phyloP scores from a whole-genome alignment of 768 basidiomycete genomes.

The Artomyces pyxidatus region DNA sequence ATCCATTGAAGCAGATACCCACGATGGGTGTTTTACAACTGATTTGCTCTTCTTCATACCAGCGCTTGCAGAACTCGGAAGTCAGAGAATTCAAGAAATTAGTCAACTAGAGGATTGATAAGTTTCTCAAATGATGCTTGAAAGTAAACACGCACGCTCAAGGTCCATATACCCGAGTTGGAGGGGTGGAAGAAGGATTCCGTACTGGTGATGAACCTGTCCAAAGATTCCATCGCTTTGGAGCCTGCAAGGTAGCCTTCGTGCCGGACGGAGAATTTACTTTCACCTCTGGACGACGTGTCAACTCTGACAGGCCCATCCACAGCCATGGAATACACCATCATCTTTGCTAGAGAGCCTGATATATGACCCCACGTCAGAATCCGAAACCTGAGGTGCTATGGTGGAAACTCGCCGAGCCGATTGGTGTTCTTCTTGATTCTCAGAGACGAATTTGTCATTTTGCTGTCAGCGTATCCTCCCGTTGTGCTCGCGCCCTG shows the following conservation, averaged over 20 bases:
- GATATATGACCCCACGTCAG: constrained; percentile 2
- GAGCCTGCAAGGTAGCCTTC: constrained; percentile 71
- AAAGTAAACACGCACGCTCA: constrained; percentile 33
- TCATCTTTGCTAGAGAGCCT: constrained; percentile 76
- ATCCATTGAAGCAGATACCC: constrained; percentile 19
- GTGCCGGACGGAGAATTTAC: constrained; percentile 26
- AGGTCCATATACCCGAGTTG: constrained; percentile 81
- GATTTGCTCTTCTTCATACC: constrained; percentile 67
- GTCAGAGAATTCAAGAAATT: constrained; percentile 65
- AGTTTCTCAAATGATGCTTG: background rate
- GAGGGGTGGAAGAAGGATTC: constrained; percentile 96
- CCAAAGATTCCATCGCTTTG: constrained; percentile 79
- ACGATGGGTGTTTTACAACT: constrained; percentile 76
- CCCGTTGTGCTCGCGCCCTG: constrained; percentile 61
- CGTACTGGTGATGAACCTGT: constrained; percentile 82
- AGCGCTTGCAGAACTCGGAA: constrained; percentile 72
- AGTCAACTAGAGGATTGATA: constrained; percentile 37
- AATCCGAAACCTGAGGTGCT: background rate
- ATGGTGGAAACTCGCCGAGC: constrained; percentile 36
- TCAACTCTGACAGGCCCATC: constrained; percentile 58
- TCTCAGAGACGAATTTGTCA: constrained; percentile 45
- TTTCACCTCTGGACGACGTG: constrained; percentile 21
- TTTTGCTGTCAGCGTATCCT: constrained; percentile 57
- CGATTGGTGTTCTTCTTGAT: constrained; percentile 67
- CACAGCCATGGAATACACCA: constrained; percentile 84